Evolutionary conservation across 2,329 filamentous ascomycete species (phyloP).

Genomic region (Tolypocladium inflatum): DNA sequence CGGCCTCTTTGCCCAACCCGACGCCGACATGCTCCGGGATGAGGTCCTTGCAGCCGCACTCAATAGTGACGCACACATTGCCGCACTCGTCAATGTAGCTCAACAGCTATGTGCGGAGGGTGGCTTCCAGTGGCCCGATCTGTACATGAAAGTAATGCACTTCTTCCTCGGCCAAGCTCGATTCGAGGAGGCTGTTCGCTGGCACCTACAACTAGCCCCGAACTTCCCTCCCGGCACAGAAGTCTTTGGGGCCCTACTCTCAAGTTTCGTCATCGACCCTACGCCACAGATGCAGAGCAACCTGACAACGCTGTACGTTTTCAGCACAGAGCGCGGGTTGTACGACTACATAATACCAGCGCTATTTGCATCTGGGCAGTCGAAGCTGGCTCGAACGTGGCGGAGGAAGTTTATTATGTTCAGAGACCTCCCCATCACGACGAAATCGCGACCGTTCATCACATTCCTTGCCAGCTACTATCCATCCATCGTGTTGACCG

Average conservation of each 20-base stretch:
- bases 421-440: constrained; percentile 30
- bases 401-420: constrained; percentile 29
- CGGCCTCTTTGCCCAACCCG: constrained; percentile 10
- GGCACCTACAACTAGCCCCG: constrained; percentile 36
- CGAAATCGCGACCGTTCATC: constrained; percentile 36
- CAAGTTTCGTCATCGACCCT: constrained; percentile 28
- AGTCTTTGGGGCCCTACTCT: constrained; percentile 33
- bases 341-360: constrained; percentile 44
- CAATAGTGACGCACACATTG: constrained; percentile 12
- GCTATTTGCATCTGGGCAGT: constrained; percentile 37
- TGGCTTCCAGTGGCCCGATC: constrained; percentile 35
- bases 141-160: constrained; percentile 38
- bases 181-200: constrained; percentile 29
- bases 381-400: constrained; percentile 36
- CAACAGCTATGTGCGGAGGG: constrained; percentile 25
- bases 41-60: constrained; percentile 20
- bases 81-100: constrained; percentile 15
- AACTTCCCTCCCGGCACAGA: constrained; percentile 31
- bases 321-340: constrained; percentile 29
- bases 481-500: constrained; percentile 24
- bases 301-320: constrained; percentile 35
- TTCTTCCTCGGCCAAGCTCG: constrained; percentile 29
- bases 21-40: constrained; percentile 17
- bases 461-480: constrained; percentile 37
- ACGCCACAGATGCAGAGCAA: constrained; percentile 26